These are phyloP conservation scores for Curvularia sp. DNA, from an alignment of 2,329 filamentous ascomycete genomes.

Conservation along the genomic window DNA sequence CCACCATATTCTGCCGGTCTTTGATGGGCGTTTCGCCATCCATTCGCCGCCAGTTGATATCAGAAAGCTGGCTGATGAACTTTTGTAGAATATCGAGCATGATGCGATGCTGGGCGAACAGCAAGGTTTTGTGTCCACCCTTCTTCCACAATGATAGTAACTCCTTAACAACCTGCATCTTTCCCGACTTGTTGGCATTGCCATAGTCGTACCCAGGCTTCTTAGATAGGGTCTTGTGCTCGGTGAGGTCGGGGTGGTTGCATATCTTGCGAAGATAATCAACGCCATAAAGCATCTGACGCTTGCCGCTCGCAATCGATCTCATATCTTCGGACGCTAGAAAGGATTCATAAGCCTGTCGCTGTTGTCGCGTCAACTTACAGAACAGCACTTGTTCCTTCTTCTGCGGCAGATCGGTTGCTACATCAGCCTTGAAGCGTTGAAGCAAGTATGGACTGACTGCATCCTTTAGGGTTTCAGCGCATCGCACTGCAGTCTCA, in stretches of 20 bases:
- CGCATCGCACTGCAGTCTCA: constrained; percentile 92
- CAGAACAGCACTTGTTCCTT: constrained; percentile 96
- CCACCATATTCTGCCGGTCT: constrained; percentile 85
- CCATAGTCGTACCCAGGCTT: constrained; percentile 80
- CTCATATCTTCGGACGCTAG: constrained; percentile 83
- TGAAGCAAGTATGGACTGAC: constrained; percentile 94
- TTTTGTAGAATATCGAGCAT: constrained; percentile 95
- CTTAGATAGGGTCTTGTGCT: constrained; percentile 66
- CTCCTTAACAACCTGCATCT: constrained; percentile 93
- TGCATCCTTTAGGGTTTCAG: constrained; percentile 89
- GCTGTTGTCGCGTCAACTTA: constrained; percentile 82
- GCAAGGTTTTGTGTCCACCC: constrained; percentile 89
- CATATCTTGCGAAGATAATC: constrained; percentile 95
- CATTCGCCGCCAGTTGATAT: constrained; percentile 85
- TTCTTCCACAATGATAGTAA: constrained; percentile 88
- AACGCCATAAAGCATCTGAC: constrained; percentile 86
- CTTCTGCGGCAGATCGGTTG: constrained; percentile 91
- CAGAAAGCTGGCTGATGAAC: constrained; percentile 72
- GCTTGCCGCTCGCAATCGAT: constrained; percentile 76
- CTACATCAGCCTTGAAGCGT: constrained; percentile 91
- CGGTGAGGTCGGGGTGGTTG: constrained; percentile 90
- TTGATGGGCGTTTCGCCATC: constrained; percentile 91
- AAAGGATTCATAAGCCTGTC: constrained; percentile 81
- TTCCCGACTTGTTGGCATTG: constrained; percentile 79
- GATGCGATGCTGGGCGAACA: constrained; percentile 92